A percentile compares a stretch with the other conserved stretches of the same genome.
Conservation (phyloP, 2,329 filamentous ascomycete genomes). For the Exophiala lecanii-corni region DNA sequence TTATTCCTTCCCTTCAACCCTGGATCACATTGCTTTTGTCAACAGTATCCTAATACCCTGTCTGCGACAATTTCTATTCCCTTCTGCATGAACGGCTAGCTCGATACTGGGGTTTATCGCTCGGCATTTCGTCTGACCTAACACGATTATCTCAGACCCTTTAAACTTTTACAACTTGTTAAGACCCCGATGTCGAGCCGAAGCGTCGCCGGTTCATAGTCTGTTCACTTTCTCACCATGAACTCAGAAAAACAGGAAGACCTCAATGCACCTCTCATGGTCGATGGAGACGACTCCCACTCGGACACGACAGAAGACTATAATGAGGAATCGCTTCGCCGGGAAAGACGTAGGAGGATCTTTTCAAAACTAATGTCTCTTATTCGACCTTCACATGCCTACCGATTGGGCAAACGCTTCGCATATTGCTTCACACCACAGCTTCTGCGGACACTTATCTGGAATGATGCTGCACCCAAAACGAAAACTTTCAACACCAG, state of each 20-base stretch:
- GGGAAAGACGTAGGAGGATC: constrained; percentile 4
- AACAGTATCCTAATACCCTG: too few relatives aligned
- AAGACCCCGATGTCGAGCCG: too few relatives aligned
- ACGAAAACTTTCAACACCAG: constrained; percentile 24
- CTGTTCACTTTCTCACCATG: not conserved
- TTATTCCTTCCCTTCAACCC: too few relatives aligned
- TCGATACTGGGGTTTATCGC: too few relatives aligned
- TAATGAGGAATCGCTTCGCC: constrained; percentile 8
- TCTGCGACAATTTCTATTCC: too few relatives aligned
- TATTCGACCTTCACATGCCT: constrained; percentile 17
- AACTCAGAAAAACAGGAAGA: not conserved
- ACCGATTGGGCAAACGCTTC: constrained; percentile 18
- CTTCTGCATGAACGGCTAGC: too few relatives aligned
- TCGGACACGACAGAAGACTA: not conserved
- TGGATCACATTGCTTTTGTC: too few relatives aligned
- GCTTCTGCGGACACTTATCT: constrained; percentile 18
- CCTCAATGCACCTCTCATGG: not conserved
- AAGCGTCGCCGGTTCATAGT: too few relatives aligned
- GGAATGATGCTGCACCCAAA: constrained; percentile 20
- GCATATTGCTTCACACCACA: constrained; percentile 25
- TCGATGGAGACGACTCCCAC: not conserved
- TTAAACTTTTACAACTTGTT: too few relatives aligned
- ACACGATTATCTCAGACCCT: too few relatives aligned
- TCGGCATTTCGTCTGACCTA: too few relatives aligned
- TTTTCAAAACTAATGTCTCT: constrained; percentile 12